Base-by-base conservation (phyloP, 2,329 filamentous ascomycete genomes). In the Aspergillus sp. region DNA sequence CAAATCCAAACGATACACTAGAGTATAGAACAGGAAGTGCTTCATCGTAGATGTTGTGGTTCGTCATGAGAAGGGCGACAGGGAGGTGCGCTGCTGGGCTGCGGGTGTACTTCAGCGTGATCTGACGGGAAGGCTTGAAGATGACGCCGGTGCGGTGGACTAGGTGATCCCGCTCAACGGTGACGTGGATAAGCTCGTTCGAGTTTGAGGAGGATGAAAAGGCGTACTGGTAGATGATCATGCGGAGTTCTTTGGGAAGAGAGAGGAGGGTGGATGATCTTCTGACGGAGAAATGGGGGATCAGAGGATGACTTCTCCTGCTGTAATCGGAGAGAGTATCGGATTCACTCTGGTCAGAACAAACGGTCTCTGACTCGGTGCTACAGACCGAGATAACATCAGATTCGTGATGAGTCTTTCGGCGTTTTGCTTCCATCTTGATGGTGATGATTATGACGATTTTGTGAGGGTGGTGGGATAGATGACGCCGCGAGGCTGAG, bases 31-130 rank as follows among this genome's bases (percentile, higher is more conserved):
- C 23, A 2, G 57, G 45, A 9, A 59, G 40, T 6, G 50, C 58
- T 51, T 57, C 58, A 12, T n/a, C 17, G 19, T 60, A 57, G 4
- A 60, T 60, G 5, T 57, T 39, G 12, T n/a, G 45, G 50, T 46
- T 51, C 27, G 58, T 55, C 9, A 27, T 40, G 2, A 57, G 45
- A 3, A 59, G 50, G 6, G 50, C 44, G 23, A 45, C 45, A 14
- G 40, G 24, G 8, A 55, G 23, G 19, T 31, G 45, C 4, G 9
- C 4, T 11, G 21, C 9, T 41, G 54, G 57, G 8, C 8, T 48
- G 14, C 43, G 57, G 6, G 35, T 45, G 40, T 59, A 59, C 19
- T 41, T 56, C 5, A 56, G 54, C 49, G 33, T 55, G 33, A 23
- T 9, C 27, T 35, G 41, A 7, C 14, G 40, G 2, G 51, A 11